These are phyloP conservation scores for Penicillium fimorum DNA, from an alignment of 495 filamentous ascomycete species.

Conservation along the genomic window DNA sequence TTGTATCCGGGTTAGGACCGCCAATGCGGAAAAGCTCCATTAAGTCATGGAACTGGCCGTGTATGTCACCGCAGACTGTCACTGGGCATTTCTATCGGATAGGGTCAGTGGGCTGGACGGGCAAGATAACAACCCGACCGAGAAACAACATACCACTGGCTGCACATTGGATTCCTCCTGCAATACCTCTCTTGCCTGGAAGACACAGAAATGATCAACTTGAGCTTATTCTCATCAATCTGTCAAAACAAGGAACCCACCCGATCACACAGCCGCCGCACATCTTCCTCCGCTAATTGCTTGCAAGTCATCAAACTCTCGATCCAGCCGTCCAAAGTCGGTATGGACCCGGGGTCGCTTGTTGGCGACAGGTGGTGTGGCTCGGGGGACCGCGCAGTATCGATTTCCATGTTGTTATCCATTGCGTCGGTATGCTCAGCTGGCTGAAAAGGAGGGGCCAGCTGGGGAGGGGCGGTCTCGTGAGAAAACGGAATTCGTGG, in stretches of 20 bases:
- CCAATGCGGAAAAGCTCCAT: conserved; percentile 96
- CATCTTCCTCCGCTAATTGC: conserved; percentile 90
- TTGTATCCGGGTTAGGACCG: conserved; percentile 87
- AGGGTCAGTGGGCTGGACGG: conserved; percentile 25
- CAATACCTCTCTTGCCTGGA: conserved; percentile 88
- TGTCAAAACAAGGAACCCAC: conserved; percentile 50
- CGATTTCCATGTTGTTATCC: conserved; percentile 99
- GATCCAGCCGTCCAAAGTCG: conserved; percentile 96
- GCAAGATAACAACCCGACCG: conserved; percentile 20
- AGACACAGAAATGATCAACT: conserved; percentile 22
- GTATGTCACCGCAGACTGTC: conserved; percentile 91
- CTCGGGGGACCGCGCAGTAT: conserved; percentile 73
- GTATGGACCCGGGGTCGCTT: conserved; percentile 82
- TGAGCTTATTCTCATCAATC: not conserved
- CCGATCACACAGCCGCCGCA: conserved; percentile 96
- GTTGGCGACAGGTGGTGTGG: conserved; percentile 70
- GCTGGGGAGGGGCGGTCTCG: conserved; percentile 45
- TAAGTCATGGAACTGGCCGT: conserved; percentile 90
- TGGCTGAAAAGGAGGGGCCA: conserved; percentile 35
- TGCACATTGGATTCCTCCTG: conserved; percentile 98
- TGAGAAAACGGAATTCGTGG: conserved; percentile 30
- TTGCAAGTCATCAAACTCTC: conserved; percentile 98
- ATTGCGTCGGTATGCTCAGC: conserved; percentile 47
- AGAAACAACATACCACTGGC: conserved; percentile 76
- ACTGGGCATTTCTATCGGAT: conserved; percentile 80